These are phyloP conservation scores for Candida takata DNA, from an alignment of 805 yeast genomes.

Conservation along the genomic window DNA sequence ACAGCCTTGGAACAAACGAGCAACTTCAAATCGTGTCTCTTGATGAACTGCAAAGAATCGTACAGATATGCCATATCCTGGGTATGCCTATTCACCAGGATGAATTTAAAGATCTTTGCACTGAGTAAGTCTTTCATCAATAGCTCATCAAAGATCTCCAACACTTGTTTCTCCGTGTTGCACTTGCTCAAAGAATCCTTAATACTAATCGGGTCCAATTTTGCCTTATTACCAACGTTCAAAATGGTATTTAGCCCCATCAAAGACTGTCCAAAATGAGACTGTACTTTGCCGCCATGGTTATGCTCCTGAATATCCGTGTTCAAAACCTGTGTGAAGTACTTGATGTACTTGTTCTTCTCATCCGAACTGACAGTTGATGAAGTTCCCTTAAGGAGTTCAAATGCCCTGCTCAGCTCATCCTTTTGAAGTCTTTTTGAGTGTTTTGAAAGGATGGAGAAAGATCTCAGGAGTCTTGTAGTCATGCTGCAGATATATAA, in stretches of 20 bases:
- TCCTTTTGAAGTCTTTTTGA: conserved; percentile 1
- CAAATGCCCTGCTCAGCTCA: conserved; percentile 10
- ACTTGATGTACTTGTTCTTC: conserved; percentile 12
- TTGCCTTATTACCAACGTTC: conserved; percentile 1
- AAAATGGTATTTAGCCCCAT: conserved; percentile 12
- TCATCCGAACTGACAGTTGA: conserved; percentile 7
- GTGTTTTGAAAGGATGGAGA: not conserved
- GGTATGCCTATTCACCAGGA: conserved; percentile 8
- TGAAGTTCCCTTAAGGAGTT: conserved; percentile 4
- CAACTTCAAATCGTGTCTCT: conserved; percentile 4
- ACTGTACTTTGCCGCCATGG: not conserved
- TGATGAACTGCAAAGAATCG: conserved; percentile 11
- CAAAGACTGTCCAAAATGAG: conserved; percentile 15
- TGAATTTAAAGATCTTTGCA: conserved; percentile 6
- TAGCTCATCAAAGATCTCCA: conserved; percentile 12
- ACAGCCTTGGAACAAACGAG: conserved; percentile 10
- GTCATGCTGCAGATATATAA: no score
- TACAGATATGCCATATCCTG: conserved; percentile 8
- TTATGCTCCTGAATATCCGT: conserved; percentile 6
- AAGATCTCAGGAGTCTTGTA: not conserved
- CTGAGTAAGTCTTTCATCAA: conserved; percentile 6
- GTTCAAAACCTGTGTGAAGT: conserved; percentile 14
- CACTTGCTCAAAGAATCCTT: conserved; percentile 5
- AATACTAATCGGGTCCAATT: conserved; percentile 3
- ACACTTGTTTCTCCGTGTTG: conserved; percentile 3